Percentiles rank a stretch among this genome's conserved stretches.
Conservation (phyloP, 2,329 filamentous ascomycete genomes). For the Epichloe brachyelytri region DNA sequence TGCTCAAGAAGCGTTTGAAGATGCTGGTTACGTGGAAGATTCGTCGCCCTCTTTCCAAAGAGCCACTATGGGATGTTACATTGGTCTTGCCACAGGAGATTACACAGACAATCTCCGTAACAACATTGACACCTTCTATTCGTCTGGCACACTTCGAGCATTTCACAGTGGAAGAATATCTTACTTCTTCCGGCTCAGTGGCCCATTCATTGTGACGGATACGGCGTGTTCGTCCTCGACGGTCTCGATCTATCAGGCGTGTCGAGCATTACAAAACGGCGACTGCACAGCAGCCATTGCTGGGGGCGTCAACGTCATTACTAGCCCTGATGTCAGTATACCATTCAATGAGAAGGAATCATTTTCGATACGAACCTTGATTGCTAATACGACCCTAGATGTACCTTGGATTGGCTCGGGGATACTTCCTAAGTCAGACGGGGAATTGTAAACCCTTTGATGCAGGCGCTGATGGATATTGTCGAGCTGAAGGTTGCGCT, state of each 20-base stretch:
- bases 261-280: conserved; percentile 14
- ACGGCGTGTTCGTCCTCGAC: not conserved
- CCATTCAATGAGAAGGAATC: too few species aligned
- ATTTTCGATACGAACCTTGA: too few species aligned
- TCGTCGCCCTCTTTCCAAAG: not conserved
- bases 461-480: conserved; percentile 47
- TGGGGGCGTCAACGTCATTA: conserved; percentile 52
- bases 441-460: conserved; percentile 23
- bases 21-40: not conserved
- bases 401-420: conserved; percentile 48
- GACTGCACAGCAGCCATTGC: conserved; percentile 52
- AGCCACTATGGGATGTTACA: not conserved
- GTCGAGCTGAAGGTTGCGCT: conserved; percentile 35
- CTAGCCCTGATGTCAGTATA: conserved; percentile 44
- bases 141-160: not conserved
- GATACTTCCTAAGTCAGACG: conserved; percentile 46
- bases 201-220: not conserved
- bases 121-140: not conserved
- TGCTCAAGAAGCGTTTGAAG: not conserved
- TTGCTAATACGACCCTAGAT: not conserved
- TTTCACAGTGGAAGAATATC: not conserved
- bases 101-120: not conserved
- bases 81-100: not conserved
- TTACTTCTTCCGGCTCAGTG: not conserved
- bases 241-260: not conserved